Conservation (phyloP, 2,329 filamentous ascomycete species). For the Colletotrichum eleusines region DNA sequence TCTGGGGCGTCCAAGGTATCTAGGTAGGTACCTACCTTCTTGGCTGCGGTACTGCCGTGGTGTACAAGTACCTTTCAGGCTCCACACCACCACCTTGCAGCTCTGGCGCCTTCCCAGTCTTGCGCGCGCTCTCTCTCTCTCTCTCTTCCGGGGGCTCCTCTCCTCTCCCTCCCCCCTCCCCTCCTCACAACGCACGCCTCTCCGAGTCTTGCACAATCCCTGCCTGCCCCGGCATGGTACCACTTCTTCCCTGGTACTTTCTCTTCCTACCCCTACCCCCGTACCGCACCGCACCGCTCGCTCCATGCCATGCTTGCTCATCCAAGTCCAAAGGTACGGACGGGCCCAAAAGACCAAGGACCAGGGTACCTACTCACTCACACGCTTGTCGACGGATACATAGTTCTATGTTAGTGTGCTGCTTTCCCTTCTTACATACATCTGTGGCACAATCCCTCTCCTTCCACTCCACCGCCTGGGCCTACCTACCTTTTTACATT, state of each 20-base stretch:
- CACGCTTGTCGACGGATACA: constrained; percentile 19
- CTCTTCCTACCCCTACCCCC: constrained; percentile 24
- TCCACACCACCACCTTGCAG: constrained; percentile 3
- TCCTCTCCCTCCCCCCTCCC: not conserved
- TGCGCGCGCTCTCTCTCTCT: not conserved
- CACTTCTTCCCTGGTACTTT: constrained; percentile 18
- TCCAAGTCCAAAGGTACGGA: constrained; percentile 25
- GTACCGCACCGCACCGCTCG: constrained; percentile 40
- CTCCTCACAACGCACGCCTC: constrained; percentile 3
- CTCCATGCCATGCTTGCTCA: constrained; percentile 27
- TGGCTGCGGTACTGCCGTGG: not conserved
- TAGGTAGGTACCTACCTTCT: not conserved
- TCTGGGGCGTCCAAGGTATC: not conserved
- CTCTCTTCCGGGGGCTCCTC: no score
- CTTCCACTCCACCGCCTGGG: constrained; percentile 27
- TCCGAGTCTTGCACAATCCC: constrained; percentile 5
- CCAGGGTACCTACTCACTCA: constrained; percentile 9
- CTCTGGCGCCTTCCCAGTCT: not conserved
- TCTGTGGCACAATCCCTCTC: constrained; percentile 38
- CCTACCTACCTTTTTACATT: constrained; percentile 31
- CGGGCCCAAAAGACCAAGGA: constrained; percentile 8
- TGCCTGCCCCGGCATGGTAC: constrained; percentile 11
- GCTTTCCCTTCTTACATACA: constrained; percentile 35
- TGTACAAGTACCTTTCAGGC: not conserved
- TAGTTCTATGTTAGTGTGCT: constrained; percentile 29